Conservation (phyloP, 768 basidiomycete species). For the Boletus huronensis region DNA sequence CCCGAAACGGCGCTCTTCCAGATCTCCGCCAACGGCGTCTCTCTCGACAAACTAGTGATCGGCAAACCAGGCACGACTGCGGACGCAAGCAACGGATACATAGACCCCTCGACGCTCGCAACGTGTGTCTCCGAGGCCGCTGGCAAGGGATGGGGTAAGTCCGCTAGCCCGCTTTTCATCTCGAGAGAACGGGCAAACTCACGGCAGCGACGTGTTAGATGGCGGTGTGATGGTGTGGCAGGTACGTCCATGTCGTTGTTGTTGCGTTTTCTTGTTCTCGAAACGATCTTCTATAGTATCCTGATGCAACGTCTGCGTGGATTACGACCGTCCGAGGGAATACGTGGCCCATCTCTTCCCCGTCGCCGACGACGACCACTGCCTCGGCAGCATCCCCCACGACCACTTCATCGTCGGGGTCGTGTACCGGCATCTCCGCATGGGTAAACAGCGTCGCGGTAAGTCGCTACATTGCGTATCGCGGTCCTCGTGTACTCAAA, state of each 20-base stretch:
- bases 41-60: constrained; percentile 51
- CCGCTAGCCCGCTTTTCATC: not conserved
- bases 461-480: constrained; percentile 10
- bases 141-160: constrained; percentile 64
- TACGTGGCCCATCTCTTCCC: constrained; percentile 32
- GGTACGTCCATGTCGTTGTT: constrained; percentile 20
- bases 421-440: constrained; percentile 40
- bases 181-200: not conserved
- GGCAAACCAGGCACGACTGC: constrained; percentile 46
- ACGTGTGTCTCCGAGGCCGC: constrained; percentile 60
- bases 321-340: constrained; percentile 37
- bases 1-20: constrained; percentile 58
- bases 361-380: not conserved
- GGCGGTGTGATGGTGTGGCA: constrained; percentile 44
- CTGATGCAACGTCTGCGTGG: constrained; percentile 38
- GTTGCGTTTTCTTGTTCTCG: not conserved
- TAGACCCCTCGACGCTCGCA: constrained; percentile 53
- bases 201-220: constrained; percentile 16
- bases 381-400: constrained; percentile 15
- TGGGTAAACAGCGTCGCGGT: constrained; percentile 41
- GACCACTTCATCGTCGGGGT: constrained; percentile 25
- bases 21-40: constrained; percentile 46
- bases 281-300: constrained; percentile 27
- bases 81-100: constrained; percentile 53
- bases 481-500: not conserved